Conservation (phyloP, 1,284 basidiomycete genomes). For the Kwoniella shivajii region DNA sequence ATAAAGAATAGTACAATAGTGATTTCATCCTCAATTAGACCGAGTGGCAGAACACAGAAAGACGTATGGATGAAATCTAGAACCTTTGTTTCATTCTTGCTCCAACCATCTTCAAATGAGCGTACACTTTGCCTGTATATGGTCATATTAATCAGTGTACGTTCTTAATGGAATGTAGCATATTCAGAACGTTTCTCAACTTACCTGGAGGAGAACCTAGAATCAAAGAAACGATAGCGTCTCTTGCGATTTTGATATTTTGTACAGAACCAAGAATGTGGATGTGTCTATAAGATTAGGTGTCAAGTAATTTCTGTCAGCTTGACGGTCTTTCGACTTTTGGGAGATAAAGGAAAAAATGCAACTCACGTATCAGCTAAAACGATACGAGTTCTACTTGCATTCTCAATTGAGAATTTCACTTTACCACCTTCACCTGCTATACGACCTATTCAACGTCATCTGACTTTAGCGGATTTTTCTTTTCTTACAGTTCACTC, state of each 20-base stretch:
- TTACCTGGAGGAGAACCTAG: conserved; percentile 87
- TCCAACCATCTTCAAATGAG: conserved; percentile 84
- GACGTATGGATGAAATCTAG: conserved; percentile 31
- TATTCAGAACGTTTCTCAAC: no score
- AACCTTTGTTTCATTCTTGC: conserved; percentile 87
- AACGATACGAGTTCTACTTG: conserved; percentile 91
- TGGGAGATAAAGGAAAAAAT: not conserved
- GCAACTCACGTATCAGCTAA: conserved; percentile 86
- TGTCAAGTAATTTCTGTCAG: no score
- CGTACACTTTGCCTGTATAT: conserved; percentile 77
- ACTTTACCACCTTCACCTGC: conserved; percentile 98
- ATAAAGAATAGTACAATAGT: conserved; percentile 6
- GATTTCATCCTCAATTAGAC: no score
- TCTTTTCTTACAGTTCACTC: not conserved
- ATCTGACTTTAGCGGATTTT: not conserved
- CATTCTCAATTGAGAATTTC: conserved; percentile 97
- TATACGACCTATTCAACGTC: conserved; percentile 71
- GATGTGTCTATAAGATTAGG: conserved; percentile 55
- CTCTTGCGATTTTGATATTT: conserved; percentile 95
- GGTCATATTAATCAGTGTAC: conserved; percentile 4
- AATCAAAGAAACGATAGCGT: conserved; percentile 93
- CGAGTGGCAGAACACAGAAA: not conserved
- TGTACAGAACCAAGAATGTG: conserved; percentile 62
- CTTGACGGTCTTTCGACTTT: no score
- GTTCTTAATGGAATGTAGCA: not conserved